Evolutionary conservation across 2,329 filamentous ascomycete species (phyloP).

Genomic region (Claviceps fusiformis): DNA sequence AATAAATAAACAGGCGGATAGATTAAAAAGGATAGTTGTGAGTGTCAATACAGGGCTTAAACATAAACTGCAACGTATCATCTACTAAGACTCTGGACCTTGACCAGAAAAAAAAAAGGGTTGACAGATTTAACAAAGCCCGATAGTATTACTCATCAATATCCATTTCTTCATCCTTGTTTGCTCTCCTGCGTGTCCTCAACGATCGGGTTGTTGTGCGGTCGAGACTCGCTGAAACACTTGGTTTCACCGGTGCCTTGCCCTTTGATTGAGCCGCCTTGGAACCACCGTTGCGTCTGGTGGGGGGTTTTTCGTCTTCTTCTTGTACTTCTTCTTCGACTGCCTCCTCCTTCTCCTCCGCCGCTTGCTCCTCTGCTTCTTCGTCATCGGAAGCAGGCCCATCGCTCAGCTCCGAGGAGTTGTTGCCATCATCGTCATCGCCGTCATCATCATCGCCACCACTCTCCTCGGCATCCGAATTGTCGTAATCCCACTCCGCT

Average conservation of each 20-base stretch:
- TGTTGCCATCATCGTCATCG: slow-evolving; percentile 3
- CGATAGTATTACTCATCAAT: slow-evolving; percentile 15
- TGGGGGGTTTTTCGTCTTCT: slow-evolving; percentile 7
- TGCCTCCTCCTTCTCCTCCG: background rate
- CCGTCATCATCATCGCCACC: slow-evolving; percentile 9
- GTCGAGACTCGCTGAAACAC: slow-evolving; percentile 9
- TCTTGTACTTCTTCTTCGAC: slow-evolving; percentile 5
- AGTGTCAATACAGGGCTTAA: no score
- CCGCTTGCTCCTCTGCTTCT: slow-evolving; percentile 4
- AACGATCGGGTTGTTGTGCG: slow-evolving; percentile 13
- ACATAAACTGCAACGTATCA: no score
- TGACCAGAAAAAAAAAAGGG: background rate
- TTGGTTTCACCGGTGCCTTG: slow-evolving; percentile 14
- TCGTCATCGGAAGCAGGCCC: slow-evolving; percentile 9
- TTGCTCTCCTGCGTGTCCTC: slow-evolving; percentile 13
- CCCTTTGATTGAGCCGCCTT: slow-evolving; percentile 11
- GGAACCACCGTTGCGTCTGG: slow-evolving; percentile 15
- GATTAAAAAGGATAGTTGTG: no score
- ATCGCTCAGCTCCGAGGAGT: slow-evolving; percentile 2
- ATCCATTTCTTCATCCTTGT: slow-evolving; percentile 21
- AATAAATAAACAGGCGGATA: no score
- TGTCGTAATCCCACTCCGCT: slow-evolving; percentile 41
- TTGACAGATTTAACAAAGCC: slow-evolving; percentile 1
- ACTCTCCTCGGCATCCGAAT: slow-evolving; percentile 19
- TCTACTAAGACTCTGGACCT: no score